These are phyloP conservation scores for Mallotus repandus DNA, from an alignment of 441 rosid species.

Conservation along the genomic window DNA sequence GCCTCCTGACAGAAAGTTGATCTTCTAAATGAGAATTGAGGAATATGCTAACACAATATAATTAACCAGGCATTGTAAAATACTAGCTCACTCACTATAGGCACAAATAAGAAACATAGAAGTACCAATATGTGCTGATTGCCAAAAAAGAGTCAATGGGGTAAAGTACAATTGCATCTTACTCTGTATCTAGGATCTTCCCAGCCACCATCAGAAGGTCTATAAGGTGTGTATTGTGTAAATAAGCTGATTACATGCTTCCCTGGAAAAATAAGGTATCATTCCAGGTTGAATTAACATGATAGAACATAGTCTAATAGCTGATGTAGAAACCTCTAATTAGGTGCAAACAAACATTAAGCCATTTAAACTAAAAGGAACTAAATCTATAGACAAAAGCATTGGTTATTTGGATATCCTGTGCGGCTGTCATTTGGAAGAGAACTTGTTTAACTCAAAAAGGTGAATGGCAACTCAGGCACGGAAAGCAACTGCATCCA, in stretches of 20 bases:
- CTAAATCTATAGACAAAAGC: no score
- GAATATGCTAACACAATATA: not conserved
- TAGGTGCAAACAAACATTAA: not conserved
- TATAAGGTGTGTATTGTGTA: constrained; percentile 84
- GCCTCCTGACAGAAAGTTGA: constrained; percentile 47
- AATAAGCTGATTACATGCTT: constrained; percentile 84
- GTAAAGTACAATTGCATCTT: constrained; percentile 25
- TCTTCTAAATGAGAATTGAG: not conserved
- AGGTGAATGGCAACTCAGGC: not conserved
- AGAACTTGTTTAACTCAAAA: no score
- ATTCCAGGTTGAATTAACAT: not conserved
- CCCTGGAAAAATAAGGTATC: constrained; percentile 33
- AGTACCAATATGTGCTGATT: no score
- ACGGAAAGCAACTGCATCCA: not conserved
- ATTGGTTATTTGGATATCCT: no score
- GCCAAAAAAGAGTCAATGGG: no score
- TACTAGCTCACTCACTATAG: not conserved
- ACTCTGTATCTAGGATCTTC: constrained; percentile 70
- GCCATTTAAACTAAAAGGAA: not conserved
- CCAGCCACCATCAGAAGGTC: constrained; percentile 87
- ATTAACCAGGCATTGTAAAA: not conserved
- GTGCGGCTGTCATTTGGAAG: no score
- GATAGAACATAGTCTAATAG: not conserved
- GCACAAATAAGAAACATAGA: no score
- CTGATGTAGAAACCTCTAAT: not conserved